Evolutionary conservation across 2,329 filamentous ascomycete genomes (phyloP).

Genomic region (Epichloe baconii): DNA sequence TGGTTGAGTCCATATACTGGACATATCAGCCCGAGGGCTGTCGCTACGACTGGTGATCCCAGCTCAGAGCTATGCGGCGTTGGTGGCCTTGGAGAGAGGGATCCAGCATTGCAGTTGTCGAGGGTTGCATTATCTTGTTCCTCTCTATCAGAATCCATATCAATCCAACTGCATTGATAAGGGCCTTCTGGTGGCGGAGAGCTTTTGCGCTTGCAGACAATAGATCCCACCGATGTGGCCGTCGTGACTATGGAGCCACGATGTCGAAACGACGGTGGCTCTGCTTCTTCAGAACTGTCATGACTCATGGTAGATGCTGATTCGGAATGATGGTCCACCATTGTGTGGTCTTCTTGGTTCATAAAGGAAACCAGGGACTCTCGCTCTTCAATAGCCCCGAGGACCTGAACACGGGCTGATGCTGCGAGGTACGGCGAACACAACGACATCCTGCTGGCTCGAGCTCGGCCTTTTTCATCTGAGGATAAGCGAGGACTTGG

Average conservation of each 20-base stretch:
- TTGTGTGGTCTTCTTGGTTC: constrained; percentile 10
- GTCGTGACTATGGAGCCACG: constrained; percentile 23
- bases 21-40: background rate
- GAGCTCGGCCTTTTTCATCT: constrained; percentile 12
- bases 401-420: constrained; percentile 17
- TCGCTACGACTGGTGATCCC: background rate
- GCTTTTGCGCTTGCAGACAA: constrained; percentile 13
- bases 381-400: constrained; percentile 24
- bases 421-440: constrained; percentile 18
- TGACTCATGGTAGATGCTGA: constrained; percentile 17
- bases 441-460: constrained; percentile 5
- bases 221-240: constrained; percentile 23
- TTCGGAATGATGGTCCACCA: constrained; percentile 20
- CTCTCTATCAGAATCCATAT: constrained; percentile 22
- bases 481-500: constrained; percentile 26
- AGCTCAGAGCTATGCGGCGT: constrained; percentile 14
- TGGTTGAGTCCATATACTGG: background rate
- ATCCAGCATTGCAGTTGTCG: constrained; percentile 2
- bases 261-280: constrained; percentile 19
- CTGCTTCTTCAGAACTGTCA: constrained; percentile 19
- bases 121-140: constrained; percentile 8
- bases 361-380: constrained; percentile 23
- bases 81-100: constrained; percentile 19
- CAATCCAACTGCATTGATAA: constrained; percentile 24
- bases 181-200: constrained; percentile 9